Evolutionary conservation across 148 eudicot species (phyloP).

Genomic region (Fallopia convolvulus): DNA sequence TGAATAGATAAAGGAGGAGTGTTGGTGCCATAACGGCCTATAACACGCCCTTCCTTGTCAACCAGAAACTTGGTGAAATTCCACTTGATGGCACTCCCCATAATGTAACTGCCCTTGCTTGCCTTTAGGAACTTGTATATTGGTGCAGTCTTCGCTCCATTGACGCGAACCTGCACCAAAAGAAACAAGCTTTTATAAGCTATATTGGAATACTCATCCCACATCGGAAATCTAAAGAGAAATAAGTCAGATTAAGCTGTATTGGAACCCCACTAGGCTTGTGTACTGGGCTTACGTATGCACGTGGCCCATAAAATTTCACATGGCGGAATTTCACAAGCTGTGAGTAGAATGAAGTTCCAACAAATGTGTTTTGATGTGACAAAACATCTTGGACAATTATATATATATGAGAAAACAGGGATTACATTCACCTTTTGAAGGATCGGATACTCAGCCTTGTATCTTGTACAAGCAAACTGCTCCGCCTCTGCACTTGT

Average conservation of each 20-base stretch:
- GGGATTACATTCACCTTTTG: conserved; percentile 40
- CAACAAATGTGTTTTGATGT: not conserved
- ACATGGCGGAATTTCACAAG: too few relatives aligned
- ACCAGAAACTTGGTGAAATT: conserved; percentile 86
- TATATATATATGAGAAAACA: too few relatives aligned
- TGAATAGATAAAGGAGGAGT: conserved; percentile 50
- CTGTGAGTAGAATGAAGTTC: not conserved
- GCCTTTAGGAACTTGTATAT: conserved; percentile 66
- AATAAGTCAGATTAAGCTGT: too few relatives aligned
- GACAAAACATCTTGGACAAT: not conserved
- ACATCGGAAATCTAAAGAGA: too few relatives aligned
- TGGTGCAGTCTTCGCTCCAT: conserved; percentile 57
- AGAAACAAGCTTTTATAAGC: not conserved
- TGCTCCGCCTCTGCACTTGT: conserved; percentile 53
- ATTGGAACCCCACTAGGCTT: too few relatives aligned
- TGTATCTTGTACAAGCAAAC: conserved; percentile 75
- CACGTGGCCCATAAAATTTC: too few relatives aligned
- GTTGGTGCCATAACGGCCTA: conserved; percentile 45
- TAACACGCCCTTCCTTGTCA: conserved; percentile 62
- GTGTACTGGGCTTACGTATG: too few relatives aligned
- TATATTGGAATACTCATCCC: not conserved
- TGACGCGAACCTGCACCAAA: conserved; percentile 47
- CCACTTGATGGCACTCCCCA: conserved; percentile 70
- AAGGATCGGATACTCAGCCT: conserved; percentile 85
- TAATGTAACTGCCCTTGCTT: conserved; percentile 31